Conservation (phyloP, 1,284 basidiomycete genomes). For the Trichosporon faecale region DNA sequence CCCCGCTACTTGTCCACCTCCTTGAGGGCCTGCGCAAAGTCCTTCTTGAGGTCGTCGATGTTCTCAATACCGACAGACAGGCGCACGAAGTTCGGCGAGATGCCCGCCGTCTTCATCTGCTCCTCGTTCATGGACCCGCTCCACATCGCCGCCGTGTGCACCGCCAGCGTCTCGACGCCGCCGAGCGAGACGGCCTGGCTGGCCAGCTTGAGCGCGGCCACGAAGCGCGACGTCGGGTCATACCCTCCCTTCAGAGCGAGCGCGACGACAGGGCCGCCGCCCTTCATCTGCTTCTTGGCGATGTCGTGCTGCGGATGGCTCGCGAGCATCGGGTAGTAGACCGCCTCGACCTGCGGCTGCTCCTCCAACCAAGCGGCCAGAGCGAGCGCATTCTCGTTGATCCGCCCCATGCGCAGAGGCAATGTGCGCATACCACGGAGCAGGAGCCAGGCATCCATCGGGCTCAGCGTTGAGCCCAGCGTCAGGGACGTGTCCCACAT, state of each 20-base stretch:
- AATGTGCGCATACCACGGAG: conserved; percentile 20
- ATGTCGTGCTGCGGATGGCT: conserved; percentile 19
- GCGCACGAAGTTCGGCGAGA: conserved; percentile 21
- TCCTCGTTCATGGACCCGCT: conserved; percentile 19
- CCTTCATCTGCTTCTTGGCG: conserved; percentile 20
- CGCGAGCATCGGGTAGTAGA: conserved; percentile 20
- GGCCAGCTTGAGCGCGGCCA: conserved; percentile 17
- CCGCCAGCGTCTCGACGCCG: conserved; percentile 21
- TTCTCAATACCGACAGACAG: conserved; percentile 17
- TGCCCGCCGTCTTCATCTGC: conserved; percentile 18
- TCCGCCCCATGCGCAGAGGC: conserved; percentile 19
- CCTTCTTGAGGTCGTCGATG: conserved; percentile 19
- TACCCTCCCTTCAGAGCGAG: conserved; percentile 17
- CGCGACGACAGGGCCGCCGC: conserved; percentile 19
- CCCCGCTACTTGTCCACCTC: neutral
- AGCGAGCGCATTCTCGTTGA: conserved; percentile 20
- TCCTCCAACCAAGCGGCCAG: conserved; percentile 18
- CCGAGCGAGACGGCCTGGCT: conserved; percentile 20
- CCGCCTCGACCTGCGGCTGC: conserved; percentile 13
- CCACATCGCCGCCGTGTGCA: conserved; percentile 24
- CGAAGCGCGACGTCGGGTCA: conserved; percentile 16
- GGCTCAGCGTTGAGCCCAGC: conserved; percentile 18
- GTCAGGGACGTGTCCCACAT: conserved; percentile 21
- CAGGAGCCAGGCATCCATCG: conserved; percentile 22
- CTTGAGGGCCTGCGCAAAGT: conserved; percentile 18